Conservation (phyloP, 768 basidiomycete species). For the Tulasnella sp. region DNA sequence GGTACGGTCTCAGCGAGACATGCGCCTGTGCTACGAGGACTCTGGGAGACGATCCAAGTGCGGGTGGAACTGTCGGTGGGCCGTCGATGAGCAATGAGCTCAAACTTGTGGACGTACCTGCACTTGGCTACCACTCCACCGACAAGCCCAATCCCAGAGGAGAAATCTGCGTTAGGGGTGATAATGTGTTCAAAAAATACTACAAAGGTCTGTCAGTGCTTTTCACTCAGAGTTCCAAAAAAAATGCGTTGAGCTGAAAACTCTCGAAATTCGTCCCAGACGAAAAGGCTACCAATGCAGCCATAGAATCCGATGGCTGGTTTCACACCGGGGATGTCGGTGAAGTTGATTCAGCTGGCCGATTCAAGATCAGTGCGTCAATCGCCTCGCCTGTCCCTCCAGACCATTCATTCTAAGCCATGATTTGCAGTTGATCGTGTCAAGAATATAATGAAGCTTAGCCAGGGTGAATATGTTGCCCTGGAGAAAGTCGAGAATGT, state of each 20-base stretch:
- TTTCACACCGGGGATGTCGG: conserved; percentile 85
- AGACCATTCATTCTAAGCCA: too few relatives aligned
- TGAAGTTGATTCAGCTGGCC: conserved; percentile 63
- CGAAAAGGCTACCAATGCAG: conserved; percentile 65
- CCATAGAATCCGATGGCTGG: conserved; percentile 85
- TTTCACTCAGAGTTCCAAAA: neutral
- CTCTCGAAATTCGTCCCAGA: conserved; percentile 36
- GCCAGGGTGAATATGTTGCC: conserved; percentile 97
- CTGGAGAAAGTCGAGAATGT: conserved; percentile 85
- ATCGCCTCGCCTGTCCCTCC: too few relatives aligned
- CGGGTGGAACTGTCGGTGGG: conserved; percentile 73
- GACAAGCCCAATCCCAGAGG: conserved; percentile 88
- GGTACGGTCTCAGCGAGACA: conserved; percentile 9
- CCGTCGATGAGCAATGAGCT: conserved; percentile 65
- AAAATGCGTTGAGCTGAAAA: neutral
- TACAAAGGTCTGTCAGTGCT: conserved; percentile 49
- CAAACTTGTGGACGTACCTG: conserved; percentile 83
- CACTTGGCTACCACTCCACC: conserved; percentile 75
- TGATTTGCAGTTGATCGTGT: conserved; percentile 76
- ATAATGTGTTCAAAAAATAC: conserved; percentile 51
- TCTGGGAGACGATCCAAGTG: conserved; percentile 41
- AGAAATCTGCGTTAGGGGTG: conserved; percentile 66
- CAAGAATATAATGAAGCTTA: conserved; percentile 99
- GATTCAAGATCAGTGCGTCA: conserved; percentile 54
- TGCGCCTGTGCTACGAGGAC: neutral